phyloP scores from a whole-genome alignment of 352 stramenopile genomes.

The Globisporangium paddicum region DNA sequence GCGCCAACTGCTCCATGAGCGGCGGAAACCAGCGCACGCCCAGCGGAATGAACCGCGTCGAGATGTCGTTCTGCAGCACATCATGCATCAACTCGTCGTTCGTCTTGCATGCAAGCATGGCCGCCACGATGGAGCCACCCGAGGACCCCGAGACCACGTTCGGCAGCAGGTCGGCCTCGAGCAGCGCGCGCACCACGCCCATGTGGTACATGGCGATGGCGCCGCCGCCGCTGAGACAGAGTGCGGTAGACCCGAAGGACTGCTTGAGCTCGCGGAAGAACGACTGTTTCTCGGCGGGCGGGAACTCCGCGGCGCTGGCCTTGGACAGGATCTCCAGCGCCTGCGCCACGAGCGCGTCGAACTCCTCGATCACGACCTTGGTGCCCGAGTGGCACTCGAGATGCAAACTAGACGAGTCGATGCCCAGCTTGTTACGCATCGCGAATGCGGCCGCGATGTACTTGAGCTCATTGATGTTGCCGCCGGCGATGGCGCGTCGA shows the following conservation, averaged over 20 bases:
- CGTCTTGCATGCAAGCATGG: slow-evolving; percentile 79
- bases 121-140: slow-evolving; percentile 87
- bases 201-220: slow-evolving; percentile 94
- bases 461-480: slow-evolving; percentile 45
- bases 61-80: slow-evolving; percentile 49
- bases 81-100: slow-evolving; percentile 71
- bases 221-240: slow-evolving; percentile 92
- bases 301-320: slow-evolving; percentile 25
- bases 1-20: slow-evolving; percentile 76
- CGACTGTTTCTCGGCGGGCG: slow-evolving; percentile 30
- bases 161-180: slow-evolving; percentile 84
- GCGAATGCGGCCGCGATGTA: slow-evolving; percentile 60
- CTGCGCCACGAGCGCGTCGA: slow-evolving; percentile 36
- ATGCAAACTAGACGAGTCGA: slow-evolving; percentile 52
- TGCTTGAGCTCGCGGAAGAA: slow-evolving; percentile 64
- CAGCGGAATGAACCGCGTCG: slow-evolving; percentile 43
- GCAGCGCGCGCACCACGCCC: slow-evolving; percentile 86
- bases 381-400: slow-evolving; percentile 54
- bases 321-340: slow-evolving; percentile 39
- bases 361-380: slow-evolving; percentile 54
- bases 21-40: slow-evolving; percentile 78
- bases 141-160: slow-evolving; percentile 93
- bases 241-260: slow-evolving; percentile 87
- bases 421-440: slow-evolving; percentile 58
- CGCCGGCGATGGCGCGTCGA: slow-evolving; percentile 18